A percentile compares a stretch with the other conserved stretches of the same genome.
Conservation (phyloP, 2,329 filamentous ascomycete species). For the Helicocarpus griseus region DNA sequence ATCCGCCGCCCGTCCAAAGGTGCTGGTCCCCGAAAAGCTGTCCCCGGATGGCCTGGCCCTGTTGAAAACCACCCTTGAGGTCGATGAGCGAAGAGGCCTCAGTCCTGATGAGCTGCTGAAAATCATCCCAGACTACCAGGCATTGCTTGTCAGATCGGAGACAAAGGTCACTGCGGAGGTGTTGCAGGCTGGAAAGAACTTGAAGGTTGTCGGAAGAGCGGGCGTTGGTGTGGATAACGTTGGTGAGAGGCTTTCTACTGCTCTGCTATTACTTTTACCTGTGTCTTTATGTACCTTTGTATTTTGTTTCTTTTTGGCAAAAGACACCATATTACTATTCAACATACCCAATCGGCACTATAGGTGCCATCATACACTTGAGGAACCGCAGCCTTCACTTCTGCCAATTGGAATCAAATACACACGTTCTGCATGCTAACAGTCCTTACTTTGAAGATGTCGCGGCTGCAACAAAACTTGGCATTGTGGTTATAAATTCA, state of each 20-base stretch:
- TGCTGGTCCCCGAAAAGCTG: slow-evolving; percentile 71
- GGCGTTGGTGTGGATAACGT: slow-evolving; percentile 81
- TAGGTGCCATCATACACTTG: too few relatives aligned
- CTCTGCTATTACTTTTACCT: neutral
- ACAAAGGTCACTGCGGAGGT: slow-evolving; percentile 67
- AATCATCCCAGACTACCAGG: slow-evolving; percentile 64
- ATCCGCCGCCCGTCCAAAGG: slow-evolving; percentile 33
- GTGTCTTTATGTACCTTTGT: neutral
- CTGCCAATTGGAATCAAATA: too few relatives aligned
- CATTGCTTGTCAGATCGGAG: slow-evolving; percentile 69
- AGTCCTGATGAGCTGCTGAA: slow-evolving; percentile 52
- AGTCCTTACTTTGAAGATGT: slow-evolving; percentile 41
- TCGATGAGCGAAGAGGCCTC: slow-evolving; percentile 57
- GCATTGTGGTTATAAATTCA: slow-evolving; percentile 72
- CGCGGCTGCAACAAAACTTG: slow-evolving; percentile 58
- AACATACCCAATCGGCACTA: too few relatives aligned
- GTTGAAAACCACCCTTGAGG: slow-evolving; percentile 56
- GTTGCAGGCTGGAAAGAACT: slow-evolving; percentile 54
- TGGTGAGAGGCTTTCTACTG: slow-evolving; percentile 20
- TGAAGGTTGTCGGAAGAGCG: slow-evolving; percentile 70
- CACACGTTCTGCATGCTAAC: neutral
- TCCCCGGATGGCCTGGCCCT: slow-evolving; percentile 68
- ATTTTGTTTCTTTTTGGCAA: too few relatives aligned
- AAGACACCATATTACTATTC: too few relatives aligned
- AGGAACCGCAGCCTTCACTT: too few relatives aligned